These are phyloP conservation scores for Malassezia globosa DNA, from an alignment of 1,284 basidiomycete species.

Conservation along the genomic window DNA sequence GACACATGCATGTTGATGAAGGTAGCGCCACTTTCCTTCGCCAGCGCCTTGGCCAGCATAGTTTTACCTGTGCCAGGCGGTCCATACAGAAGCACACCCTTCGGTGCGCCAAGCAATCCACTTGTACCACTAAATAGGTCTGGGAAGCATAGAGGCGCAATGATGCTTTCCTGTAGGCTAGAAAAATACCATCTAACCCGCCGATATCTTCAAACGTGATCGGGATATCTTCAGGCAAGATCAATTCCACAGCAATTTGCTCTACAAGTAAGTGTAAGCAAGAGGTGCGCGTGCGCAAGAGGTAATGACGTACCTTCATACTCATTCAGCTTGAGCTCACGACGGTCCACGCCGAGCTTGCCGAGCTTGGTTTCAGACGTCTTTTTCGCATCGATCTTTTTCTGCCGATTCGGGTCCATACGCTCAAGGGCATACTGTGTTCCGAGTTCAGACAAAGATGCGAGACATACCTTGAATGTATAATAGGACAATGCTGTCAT, in stretches of 20 bases:
- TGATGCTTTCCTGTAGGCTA: conserved; percentile 84
- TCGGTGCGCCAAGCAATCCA: conserved; percentile 54
- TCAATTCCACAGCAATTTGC: conserved; percentile 53
- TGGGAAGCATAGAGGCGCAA: conserved; percentile 87
- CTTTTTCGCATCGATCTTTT: conserved; percentile 43
- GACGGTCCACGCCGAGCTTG: conserved; percentile 35
- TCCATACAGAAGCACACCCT: conserved; percentile 51
- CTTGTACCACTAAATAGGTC: conserved; percentile 62
- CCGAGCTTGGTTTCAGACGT: conserved; percentile 38
- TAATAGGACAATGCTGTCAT: conserved; percentile 46
- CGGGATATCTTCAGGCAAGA: conserved; percentile 51
- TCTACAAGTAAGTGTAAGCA: conserved; percentile 40
- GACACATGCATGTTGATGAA: conserved; percentile 57
- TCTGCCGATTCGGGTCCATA: conserved; percentile 47
- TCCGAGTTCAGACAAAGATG: neutral
- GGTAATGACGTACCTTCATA: conserved; percentile 25
- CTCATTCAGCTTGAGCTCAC: conserved; percentile 36
- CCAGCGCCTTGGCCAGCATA: conserved; percentile 49
- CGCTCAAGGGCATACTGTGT: conserved; percentile 37
- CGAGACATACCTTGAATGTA: conserved; percentile 42
- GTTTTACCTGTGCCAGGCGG: conserved; percentile 50
- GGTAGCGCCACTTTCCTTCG: conserved; percentile 82
- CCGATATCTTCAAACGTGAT: conserved; percentile 61
- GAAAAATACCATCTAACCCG: conserved; percentile 85
- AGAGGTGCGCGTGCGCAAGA: neutral